These are phyloP conservation scores for Mycena latifolia DNA, from an alignment of 768 basidiomycete genomes.

Conservation along the genomic window DNA sequence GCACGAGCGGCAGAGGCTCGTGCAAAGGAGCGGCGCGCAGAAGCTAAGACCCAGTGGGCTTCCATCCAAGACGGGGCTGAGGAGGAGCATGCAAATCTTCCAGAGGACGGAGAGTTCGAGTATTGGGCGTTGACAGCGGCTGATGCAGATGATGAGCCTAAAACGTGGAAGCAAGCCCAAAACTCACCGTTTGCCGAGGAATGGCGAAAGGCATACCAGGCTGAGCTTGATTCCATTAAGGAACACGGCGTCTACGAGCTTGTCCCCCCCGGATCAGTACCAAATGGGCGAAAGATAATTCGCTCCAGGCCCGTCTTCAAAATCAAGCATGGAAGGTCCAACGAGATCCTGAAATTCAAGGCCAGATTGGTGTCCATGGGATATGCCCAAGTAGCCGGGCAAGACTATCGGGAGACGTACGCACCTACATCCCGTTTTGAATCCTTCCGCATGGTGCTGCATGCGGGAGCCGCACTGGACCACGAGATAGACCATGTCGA, in stretches of 20 bases:
- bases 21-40: not conserved
- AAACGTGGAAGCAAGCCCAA: conserved; percentile 10
- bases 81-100: conserved; percentile 2
- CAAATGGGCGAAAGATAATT: not conserved
- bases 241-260: not conserved
- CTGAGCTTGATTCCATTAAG: conserved; percentile 6
- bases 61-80: conserved; percentile 1
- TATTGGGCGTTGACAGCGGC: conserved; percentile 5
- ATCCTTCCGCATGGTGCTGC: too few species aligned
- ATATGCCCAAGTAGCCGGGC: too few species aligned
- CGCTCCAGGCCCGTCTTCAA: too few species aligned
- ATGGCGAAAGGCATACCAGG: conserved; percentile 1
- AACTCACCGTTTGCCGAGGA: conserved; percentile 8
- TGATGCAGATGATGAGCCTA: not conserved
- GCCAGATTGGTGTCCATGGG: too few species aligned
- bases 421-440: too few species aligned
- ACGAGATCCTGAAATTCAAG: too few species aligned
- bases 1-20: not conserved
- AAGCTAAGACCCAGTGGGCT: not conserved
- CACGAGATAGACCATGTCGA: too few species aligned
- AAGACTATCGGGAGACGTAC: too few species aligned
- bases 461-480: too few species aligned
- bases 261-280: conserved; percentile 1
- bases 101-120: conserved; percentile 5
- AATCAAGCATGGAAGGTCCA: too few species aligned